Evolutionary conservation across 805 yeast genomes (phyloP), one percentile per base, ranked within the genome.

Genomic region (Ogataea parapolymorpha): DNA sequence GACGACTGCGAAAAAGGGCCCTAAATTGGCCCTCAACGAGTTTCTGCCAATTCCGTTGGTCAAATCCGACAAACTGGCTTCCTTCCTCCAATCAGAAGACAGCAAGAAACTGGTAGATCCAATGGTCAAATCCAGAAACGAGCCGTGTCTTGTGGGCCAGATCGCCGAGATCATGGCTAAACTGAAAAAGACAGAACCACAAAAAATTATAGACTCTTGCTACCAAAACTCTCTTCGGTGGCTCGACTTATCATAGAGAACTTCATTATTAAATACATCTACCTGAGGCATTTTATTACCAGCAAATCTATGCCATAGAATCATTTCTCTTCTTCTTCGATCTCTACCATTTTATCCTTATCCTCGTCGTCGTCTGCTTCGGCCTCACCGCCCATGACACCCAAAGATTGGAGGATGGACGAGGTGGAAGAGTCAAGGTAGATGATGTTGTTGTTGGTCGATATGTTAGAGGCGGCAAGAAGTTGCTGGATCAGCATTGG

Each of bases 91-190:
- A 14, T 23, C 26, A 2, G 67, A 70, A 2, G 54, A 55, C 10
- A 55, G 59, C 32, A 56, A 65, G 0, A 50, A 50, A 16, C 37
- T 41, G 6, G 23, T 33, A 14, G 37, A 58, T 13, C 80, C 81
- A 3, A 49, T 87, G 69, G 75, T 93, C 31, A 84, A 84, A 49
- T 82, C 91, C 0, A 72, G 99, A 56, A 89, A 93, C 60, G 99
- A 93, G 62, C 99, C 99, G 0, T 89, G 95, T 37, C 74, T 78
- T 32, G 79, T 93, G 39, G 87, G 88, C 3, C 77, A 79, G 42
- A 89, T 89, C 0, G 97, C 95, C 1, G 77, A 75, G 44, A 79
- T 80, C 2, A 67, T 85, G 28, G 72, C 85, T 2, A 73, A 70
- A 12, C 55, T 83, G 34, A 73, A 70, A 46, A 58, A 59, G 0